Percentiles rank a stretch among this genome's conserved stretches.
phyloP scores from a whole-genome alignment of 2,329 filamentous ascomycete species.

The Fusarium palustre region DNA sequence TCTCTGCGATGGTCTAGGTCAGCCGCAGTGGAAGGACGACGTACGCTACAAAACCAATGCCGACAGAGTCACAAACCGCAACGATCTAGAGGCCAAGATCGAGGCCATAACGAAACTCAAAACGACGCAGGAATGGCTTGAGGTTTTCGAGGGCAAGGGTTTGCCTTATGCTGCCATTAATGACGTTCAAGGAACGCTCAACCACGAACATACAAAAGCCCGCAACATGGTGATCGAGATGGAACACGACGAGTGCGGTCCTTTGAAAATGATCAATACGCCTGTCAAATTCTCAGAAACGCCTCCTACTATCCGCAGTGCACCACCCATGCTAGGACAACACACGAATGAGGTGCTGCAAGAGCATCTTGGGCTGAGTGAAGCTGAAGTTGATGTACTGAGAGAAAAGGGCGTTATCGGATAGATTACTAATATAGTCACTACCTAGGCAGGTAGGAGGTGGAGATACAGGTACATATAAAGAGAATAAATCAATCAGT shows the following conservation, averaged over 20 bases:
- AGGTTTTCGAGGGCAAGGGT: constrained; percentile 86
- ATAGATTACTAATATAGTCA: constrained; percentile 49
- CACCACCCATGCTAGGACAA: constrained; percentile 87
- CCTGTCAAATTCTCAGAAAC: constrained; percentile 94
- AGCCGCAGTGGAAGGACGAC: constrained; percentile 70
- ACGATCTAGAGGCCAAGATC: constrained; percentile 81
- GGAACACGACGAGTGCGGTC: constrained; percentile 84
- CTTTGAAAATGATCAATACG: constrained; percentile 90
- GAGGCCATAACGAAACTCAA: constrained; percentile 78
- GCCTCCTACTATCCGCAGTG: constrained; percentile 77
- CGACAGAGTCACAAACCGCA: constrained; percentile 75
- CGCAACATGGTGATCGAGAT: constrained; percentile 91
- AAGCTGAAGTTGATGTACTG: constrained; percentile 69
- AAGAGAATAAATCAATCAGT: neutral
- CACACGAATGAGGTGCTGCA: constrained; percentile 83
- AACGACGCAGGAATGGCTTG: constrained; percentile 90
- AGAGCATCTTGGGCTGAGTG: constrained; percentile 70
- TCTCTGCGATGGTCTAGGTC: constrained; percentile 69
- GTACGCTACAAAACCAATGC: constrained; percentile 71
- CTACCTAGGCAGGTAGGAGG: neutral
- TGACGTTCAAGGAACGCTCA: constrained; percentile 85
- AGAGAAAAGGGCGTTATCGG: constrained; percentile 75
- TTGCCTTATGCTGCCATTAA: constrained; percentile 96
- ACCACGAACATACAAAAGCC: constrained; percentile 85
- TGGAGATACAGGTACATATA: neutral